Evolutionary conservation across 352 stramenopile species (phyloP).

Genomic region (Phytophthora fragariaefolia): DNA sequence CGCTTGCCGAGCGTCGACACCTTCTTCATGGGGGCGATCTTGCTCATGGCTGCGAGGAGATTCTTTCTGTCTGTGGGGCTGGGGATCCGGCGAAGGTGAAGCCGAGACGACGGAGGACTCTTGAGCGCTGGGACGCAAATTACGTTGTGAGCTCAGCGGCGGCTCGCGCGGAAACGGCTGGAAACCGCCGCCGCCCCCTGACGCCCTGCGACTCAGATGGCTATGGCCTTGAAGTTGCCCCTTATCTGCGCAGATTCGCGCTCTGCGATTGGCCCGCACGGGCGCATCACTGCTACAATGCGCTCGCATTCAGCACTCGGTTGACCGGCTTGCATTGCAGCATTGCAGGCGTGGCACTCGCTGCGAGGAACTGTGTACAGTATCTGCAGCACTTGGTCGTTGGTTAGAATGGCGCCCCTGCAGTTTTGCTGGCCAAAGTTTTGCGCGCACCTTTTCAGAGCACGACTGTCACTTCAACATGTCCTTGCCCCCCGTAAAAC

Average conservation of each 20-base stretch:
- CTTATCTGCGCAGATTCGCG: constrained; percentile 4
- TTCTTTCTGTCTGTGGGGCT: constrained; percentile 17
- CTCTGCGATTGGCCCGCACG: constrained; percentile 48
- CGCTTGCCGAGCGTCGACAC: constrained; percentile 88
- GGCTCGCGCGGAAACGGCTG: constrained; percentile 16
- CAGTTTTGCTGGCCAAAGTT: too few species aligned
- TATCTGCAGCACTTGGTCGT: too few species aligned
- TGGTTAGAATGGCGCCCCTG: too few species aligned
- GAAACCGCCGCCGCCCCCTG: constrained; percentile 31
- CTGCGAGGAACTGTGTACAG: too few species aligned
- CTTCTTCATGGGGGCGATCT: constrained; percentile 69
- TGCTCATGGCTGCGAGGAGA: constrained; percentile 14
- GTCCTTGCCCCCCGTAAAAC: not conserved
- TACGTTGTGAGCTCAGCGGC: constrained; percentile 38
- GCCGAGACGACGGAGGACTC: constrained; percentile 20
- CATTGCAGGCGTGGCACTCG: too few species aligned
- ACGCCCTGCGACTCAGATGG: constrained; percentile 16
- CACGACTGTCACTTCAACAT: not conserved
- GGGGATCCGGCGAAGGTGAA: not conserved
- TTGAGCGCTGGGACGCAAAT: constrained; percentile 46
- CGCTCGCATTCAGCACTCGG: constrained; percentile 3
- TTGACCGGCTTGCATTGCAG: too few species aligned
- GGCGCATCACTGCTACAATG: constrained; percentile 18
- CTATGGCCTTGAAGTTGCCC: constrained; percentile 31
- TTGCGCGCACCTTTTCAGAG: not conserved